Base-by-base conservation (phyloP, 805 yeast genomes). In the Lachancea quebecensis region DNA sequence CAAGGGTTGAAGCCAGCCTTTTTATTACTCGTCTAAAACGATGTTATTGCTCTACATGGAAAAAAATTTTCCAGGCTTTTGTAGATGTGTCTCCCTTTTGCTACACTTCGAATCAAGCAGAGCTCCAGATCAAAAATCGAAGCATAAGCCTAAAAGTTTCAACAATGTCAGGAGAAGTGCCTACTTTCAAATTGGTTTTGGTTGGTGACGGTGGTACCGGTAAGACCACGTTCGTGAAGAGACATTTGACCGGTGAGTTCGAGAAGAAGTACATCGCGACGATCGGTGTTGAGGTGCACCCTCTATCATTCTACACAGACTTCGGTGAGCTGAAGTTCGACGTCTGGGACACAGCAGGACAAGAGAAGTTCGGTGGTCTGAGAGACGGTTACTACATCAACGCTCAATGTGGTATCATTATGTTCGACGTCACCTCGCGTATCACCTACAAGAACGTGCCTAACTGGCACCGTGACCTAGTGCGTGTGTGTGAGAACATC, bases 161-260 rank as follows among this genome's bases (percentile, higher is more conserved):
- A 12, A 15, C 30, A 55, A 81, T 82, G 86, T 80, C 85, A 62
- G 74, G 73, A 64, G 83, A 81, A 76, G 95, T 89, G 71, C 98
- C 99, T 60, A 87, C 96, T 57, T 93, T 93, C 74, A 93, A 93
- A 78, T 82, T 93, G 71, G 99, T 93, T 64, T 82, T 93, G 66
- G 99, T 93, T 74, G 99, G 99, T 70, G 99, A 93, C 69, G 99
- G 99, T 79, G 99, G 99, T 82, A 93, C 99, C 72, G 99, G 99
- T 77, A 93, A 93, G 83, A 93, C 99, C 78, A 93, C 99, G 49
- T 93, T 93, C 63, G 99, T 93, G 71, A 93, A 95, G 80, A 90
- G 99, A 79, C 99, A 93, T 74, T 82, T 90, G 73, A 91, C 99
- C 55, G 96, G 99, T 76, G 99, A 93, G 72, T 93, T 93, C 69